Conservation (phyloP, 208 protist species). For the Leishmania tarentolae region DNA sequence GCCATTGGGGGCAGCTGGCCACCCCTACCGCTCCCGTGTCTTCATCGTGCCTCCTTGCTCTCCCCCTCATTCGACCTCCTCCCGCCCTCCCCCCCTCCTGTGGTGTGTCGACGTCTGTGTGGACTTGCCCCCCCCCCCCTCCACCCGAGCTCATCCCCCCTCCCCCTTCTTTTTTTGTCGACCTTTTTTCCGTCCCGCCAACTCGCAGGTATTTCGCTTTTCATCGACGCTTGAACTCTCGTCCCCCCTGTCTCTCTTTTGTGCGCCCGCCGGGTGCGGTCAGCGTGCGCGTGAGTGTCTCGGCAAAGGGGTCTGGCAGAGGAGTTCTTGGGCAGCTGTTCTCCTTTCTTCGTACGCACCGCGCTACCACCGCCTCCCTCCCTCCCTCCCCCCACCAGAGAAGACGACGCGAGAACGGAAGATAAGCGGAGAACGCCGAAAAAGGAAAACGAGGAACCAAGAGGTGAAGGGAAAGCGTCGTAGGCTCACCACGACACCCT, state of each 20-base stretch:
- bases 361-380: not conserved
- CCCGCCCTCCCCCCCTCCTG: not conserved
- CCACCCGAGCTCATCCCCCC: too few species aligned
- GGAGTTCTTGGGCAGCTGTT: not conserved
- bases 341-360: not conserved
- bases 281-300: not conserved
- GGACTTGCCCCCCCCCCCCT: too few species aligned
- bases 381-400: not conserved
- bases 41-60: not conserved
- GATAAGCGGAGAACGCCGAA: not conserved
- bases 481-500: not conserved
- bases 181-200: not conserved
- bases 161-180: not conserved
- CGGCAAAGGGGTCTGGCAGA: not conserved
- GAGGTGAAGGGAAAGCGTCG: not conserved
- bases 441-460: not conserved
- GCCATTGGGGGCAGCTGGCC: not conserved
- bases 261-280: not conserved
- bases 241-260: not conserved
- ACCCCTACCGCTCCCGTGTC: not conserved
- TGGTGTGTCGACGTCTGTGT: not conserved
- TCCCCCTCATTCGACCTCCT: not conserved
- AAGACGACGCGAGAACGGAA: not conserved
- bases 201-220: not conserved
- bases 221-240: not conserved